Conservation (phyloP, 306 rosid species). For the Vigna hirtella region DNA sequence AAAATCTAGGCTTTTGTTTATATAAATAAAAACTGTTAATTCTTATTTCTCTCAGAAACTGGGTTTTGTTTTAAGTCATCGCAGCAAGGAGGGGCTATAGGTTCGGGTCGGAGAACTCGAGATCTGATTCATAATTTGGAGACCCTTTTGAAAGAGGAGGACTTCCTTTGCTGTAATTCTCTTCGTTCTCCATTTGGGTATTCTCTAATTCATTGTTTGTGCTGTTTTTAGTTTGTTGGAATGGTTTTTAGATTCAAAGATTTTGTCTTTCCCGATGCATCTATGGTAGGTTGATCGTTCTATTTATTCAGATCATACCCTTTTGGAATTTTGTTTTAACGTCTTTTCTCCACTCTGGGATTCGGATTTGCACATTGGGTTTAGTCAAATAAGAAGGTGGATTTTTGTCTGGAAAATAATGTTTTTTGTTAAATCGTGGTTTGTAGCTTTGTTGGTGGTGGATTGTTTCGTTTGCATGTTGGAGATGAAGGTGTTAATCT, state of each 20-base stretch:
- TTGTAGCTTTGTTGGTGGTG: slow-evolving; percentile 13
- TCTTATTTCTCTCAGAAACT: slow-evolving; percentile 33
- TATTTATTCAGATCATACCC: slow-evolving; percentile 33
- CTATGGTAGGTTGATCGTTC: slow-evolving; percentile 38
- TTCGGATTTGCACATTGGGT: slow-evolving; percentile 45
- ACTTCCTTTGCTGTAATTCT: slow-evolving; percentile 43
- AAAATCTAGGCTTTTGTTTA: slow-evolving; percentile 21
- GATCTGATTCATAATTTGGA: slow-evolving; percentile 57
- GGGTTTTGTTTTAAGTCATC: slow-evolving; percentile 21
- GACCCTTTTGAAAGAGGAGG: slow-evolving; percentile 61
- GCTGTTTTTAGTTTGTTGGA: slow-evolving; percentile 1
- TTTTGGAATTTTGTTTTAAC: neutral
- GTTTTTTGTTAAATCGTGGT: slow-evolving; percentile 1
- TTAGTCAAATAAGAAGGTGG: slow-evolving; percentile 31
- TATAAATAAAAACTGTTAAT: slow-evolving; percentile 23
- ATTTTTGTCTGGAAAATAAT: slow-evolving; percentile 16
- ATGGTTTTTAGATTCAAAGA: neutral
- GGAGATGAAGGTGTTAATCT: slow-evolving; percentile 24
- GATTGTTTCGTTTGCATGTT: slow-evolving; percentile 44
- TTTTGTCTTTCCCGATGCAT: slow-evolving; percentile 38
- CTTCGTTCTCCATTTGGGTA: slow-evolving; percentile 44
- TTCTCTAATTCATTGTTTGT: neutral
- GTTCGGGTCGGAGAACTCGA: slow-evolving; percentile 39
- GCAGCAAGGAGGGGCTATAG: slow-evolving; percentile 43
- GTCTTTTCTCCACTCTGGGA: neutral